Conservation (phyloP, 192 early-diverging fungal genomes). For the Geosiphon pyriformis region DNA sequence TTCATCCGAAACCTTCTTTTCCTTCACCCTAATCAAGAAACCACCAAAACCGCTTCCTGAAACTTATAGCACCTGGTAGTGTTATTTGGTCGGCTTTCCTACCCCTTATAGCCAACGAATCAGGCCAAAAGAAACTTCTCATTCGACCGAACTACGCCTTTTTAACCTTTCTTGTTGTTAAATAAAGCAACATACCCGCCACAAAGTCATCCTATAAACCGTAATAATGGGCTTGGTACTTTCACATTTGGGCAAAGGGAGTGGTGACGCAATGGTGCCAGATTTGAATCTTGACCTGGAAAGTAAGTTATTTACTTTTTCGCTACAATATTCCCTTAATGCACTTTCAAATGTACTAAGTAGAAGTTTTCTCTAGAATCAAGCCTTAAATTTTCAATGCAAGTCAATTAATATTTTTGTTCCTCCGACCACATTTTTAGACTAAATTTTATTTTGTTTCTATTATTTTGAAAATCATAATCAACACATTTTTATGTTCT, state of each 20-base stretch:
- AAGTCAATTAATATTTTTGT: neutral
- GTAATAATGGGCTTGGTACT: slow-evolving; percentile 11
- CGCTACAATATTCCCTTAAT: neutral
- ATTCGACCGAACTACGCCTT: neutral
- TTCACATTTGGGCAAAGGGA: slow-evolving; percentile 21
- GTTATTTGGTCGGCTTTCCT: neutral
- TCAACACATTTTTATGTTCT: neutral
- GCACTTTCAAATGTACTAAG: no score
- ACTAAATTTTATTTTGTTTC: neutral
- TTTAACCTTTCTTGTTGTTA: neutral
- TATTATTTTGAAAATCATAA: neutral
- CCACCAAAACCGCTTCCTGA: neutral
- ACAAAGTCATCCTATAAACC: neutral
- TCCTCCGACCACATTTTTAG: neutral
- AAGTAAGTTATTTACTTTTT: slow-evolving; percentile 38
- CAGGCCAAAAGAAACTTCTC: neutral
- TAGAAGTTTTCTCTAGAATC: no score
- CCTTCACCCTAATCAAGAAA: neutral
- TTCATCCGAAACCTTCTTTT: neutral
- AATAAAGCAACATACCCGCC: neutral
- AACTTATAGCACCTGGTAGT: neutral
- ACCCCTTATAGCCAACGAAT: neutral
- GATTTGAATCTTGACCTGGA: slow-evolving; percentile 59
- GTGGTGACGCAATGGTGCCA: slow-evolving; percentile 37
- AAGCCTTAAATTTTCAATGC: no score